These are phyloP conservation scores for Myxozyma sirexii DNA, from an alignment of 805 yeast genomes.

Conservation along the genomic window DNA sequence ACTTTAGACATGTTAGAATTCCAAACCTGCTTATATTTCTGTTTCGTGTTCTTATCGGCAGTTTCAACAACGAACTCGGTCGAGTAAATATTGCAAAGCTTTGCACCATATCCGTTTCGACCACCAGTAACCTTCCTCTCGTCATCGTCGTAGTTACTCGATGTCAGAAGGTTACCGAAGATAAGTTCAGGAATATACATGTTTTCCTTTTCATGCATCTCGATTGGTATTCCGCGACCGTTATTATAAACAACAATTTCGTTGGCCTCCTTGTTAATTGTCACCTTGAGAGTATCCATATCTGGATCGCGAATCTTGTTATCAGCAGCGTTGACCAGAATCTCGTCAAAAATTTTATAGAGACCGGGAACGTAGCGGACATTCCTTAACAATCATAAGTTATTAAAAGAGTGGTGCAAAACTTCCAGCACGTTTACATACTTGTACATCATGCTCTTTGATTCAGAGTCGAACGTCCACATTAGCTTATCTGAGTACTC, in stretches of 20 bases:
- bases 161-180: slow-evolving; percentile 91
- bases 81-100: slow-evolving; percentile 92
- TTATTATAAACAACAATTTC: slow-evolving; percentile 82
- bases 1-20: slow-evolving; percentile 78
- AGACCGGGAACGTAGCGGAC: slow-evolving; percentile 93
- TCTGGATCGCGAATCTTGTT: slow-evolving; percentile 92
- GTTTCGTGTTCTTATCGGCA: slow-evolving; percentile 67
- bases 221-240: slow-evolving; percentile 94
- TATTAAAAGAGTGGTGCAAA: not conserved
- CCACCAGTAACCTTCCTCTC: slow-evolving; percentile 98
- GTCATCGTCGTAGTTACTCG: slow-evolving; percentile 94
- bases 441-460: slow-evolving; percentile 55
- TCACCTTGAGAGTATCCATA: slow-evolving; percentile 86
- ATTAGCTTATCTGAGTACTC: slow-evolving; percentile 76
- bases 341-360: slow-evolving; percentile 95
- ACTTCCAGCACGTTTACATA: not conserved
- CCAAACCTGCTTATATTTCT: slow-evolving; percentile 82
- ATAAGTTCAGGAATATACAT: slow-evolving; percentile 95
- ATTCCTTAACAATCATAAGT: slow-evolving; percentile 43
- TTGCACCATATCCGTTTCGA: slow-evolving; percentile 98
- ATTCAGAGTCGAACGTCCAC: slow-evolving; percentile 81
- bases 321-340: slow-evolving; percentile 97
- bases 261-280: slow-evolving; percentile 73
- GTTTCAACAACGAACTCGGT: slow-evolving; percentile 86
- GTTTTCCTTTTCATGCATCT: slow-evolving; percentile 85